These are phyloP conservation scores for Phytophthora ohioensis DNA, from an alignment of 352 stramenopile species.

Conservation along the genomic window DNA sequence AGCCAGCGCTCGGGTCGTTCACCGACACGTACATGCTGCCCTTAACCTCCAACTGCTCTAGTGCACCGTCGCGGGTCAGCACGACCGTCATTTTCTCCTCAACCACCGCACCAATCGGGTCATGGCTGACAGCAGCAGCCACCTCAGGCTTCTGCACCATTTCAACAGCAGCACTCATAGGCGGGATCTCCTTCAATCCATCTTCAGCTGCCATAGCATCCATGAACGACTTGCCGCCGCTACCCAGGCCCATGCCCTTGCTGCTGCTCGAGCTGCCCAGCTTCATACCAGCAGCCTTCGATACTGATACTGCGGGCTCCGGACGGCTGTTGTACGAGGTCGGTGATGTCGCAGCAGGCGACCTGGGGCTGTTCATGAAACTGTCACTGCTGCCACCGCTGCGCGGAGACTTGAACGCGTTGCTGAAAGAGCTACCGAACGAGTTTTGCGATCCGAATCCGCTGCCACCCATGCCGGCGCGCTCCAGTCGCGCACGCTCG, in stretches of 20 bases:
- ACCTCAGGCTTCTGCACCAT: constrained; percentile 66
- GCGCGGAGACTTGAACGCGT: constrained; percentile 74
- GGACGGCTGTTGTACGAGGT: constrained; percentile 68
- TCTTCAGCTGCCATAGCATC: constrained; percentile 89
- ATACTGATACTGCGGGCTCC: constrained; percentile 51
- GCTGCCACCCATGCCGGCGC: constrained; percentile 68
- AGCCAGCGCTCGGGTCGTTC: constrained; percentile 76
- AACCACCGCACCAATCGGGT: constrained; percentile 84
- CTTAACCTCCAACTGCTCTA: constrained; percentile 91
- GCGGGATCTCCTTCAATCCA: constrained; percentile 86
- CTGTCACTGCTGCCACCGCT: constrained; percentile 47
- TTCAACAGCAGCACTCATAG: constrained; percentile 79
- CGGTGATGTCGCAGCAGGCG: constrained; percentile 64
- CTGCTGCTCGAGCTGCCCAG: constrained; percentile 52
- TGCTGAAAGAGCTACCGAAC: constrained; percentile 78
- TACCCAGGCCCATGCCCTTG: constrained; percentile 67
- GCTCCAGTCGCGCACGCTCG: constrained; percentile 81
- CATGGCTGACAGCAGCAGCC: constrained; percentile 72
- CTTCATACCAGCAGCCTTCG: constrained; percentile 79
- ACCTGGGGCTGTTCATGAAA: constrained; percentile 52
- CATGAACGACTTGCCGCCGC: constrained; percentile 83
- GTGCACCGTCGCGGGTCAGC: constrained; percentile 80
- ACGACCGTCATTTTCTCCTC: constrained; percentile 90
- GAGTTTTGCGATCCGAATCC: constrained; percentile 79
- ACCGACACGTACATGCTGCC: constrained; percentile 87